phyloP scores from a whole-genome alignment of 345 rosid species.

The Eucalyptus sideroxylon region DNA sequence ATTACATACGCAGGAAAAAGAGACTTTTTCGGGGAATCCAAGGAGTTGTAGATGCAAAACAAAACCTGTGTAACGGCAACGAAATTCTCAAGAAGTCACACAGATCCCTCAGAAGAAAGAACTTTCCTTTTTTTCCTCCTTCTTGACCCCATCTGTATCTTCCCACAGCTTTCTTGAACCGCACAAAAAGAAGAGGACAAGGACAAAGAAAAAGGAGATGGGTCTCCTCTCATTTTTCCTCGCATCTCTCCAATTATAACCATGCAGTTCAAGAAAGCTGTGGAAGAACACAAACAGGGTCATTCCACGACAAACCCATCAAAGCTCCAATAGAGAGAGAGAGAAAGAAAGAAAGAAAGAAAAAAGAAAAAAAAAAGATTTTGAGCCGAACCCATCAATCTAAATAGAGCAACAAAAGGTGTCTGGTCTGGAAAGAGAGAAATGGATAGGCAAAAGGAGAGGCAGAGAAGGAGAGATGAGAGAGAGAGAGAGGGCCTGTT shows the following conservation, averaged over 20 bases:
- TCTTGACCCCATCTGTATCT: conserved; percentile 57
- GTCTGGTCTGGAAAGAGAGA: neutral
- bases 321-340: neutral
- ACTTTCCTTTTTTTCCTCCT: neutral
- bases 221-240: neutral
- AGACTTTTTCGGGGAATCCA: neutral
- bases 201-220: neutral
- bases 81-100: neutral
- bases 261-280: conserved; percentile 99
- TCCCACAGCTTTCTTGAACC: conserved; percentile 99
- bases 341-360: neutral
- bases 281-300: conserved; percentile 87
- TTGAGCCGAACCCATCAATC: neutral
- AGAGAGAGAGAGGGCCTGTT: neutral
- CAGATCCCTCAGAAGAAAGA: neutral
- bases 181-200: conserved; percentile 3
- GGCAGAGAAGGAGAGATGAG: neutral
- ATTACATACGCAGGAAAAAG: neutral
- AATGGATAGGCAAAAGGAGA: neutral
- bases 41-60: neutral
- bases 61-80: neutral
- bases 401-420: neutral
- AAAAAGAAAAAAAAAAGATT: neutral
- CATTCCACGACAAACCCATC: conserved; percentile 7
- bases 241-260: neutral